Conservation (phyloP, 2,329 filamentous ascomycete genomes). For the Monosporascus sp. region DNA sequence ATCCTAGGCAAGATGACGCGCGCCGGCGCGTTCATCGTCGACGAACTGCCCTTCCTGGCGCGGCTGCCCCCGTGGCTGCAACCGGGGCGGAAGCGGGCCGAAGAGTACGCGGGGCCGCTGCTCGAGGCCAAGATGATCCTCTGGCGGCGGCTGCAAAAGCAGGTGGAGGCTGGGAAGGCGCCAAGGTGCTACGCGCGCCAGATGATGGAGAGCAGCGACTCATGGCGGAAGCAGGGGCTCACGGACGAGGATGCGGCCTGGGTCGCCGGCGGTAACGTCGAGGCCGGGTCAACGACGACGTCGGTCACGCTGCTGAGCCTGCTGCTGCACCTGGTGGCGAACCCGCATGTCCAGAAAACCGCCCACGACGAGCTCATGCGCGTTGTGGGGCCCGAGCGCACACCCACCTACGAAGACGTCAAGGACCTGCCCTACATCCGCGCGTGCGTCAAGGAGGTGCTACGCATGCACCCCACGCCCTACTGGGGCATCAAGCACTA, state of each 20-base stretch:
- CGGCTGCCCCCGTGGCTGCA: slow-evolving; percentile 18
- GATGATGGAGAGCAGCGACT: slow-evolving; percentile 12
- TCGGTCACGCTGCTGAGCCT: slow-evolving; percentile 28
- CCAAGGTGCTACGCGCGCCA: slow-evolving; percentile 18
- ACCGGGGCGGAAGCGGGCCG: slow-evolving; percentile 13
- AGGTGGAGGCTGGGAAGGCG: slow-evolving; percentile 12
- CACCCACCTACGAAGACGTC: slow-evolving; percentile 25
- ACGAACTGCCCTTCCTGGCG: slow-evolving; percentile 19
- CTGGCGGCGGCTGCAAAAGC: slow-evolving; percentile 17
- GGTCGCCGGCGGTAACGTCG: slow-evolving; percentile 23
- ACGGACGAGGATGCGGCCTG: slow-evolving; percentile 20
- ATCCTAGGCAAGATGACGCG: slow-evolving; percentile 15
- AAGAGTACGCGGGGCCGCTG: slow-evolving; percentile 8
- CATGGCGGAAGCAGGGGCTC: slow-evolving; percentile 17
- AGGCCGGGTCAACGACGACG: slow-evolving; percentile 35
- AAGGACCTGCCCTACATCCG: slow-evolving; percentile 26
- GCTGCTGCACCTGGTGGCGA: slow-evolving; percentile 15
- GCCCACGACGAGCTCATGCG: slow-evolving; percentile 38
- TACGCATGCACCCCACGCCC: slow-evolving; percentile 15
- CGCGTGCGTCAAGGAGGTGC: slow-evolving; percentile 27
- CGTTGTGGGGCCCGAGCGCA: slow-evolving; percentile 26
- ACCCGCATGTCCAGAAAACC: slow-evolving; percentile 25
- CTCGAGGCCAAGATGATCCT: slow-evolving; percentile 17
- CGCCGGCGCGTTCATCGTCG: slow-evolving; percentile 20
- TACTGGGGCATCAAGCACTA: slow-evolving; percentile 36